Conservation (phyloP, 306 rosid species). For the Dryas alaskensis region DNA sequence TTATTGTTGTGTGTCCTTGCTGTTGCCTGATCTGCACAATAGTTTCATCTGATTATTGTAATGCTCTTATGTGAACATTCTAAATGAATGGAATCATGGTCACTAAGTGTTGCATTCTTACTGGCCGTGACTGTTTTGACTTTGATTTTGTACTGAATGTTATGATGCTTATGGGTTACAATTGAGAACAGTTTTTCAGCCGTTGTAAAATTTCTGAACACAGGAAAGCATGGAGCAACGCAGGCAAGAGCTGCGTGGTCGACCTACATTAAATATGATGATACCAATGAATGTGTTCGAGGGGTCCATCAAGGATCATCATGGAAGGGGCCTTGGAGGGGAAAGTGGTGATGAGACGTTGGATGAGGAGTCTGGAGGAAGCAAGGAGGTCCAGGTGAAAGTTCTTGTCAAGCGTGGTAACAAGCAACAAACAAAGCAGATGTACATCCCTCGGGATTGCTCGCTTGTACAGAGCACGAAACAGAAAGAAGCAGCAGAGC, state of each 20-base stretch:
- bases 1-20: constrained; percentile 14
- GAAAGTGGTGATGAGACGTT: constrained; percentile 88
- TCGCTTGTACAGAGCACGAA: constrained; percentile 94
- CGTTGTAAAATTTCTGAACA: constrained; percentile 25
- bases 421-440: constrained; percentile 95
- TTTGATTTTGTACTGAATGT: neutral
- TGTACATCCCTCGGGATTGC: constrained; percentile 87
- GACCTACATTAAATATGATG: constrained; percentile 92
- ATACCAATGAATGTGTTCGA: constrained; percentile 93
- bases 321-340: constrained; percentile 70
- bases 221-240: constrained; percentile 99
- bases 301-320: constrained; percentile 86
- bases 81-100: neutral
- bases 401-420: constrained; percentile 99
- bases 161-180: constrained; percentile 9
- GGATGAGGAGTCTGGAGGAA: constrained; percentile 72
- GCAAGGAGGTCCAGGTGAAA: constrained; percentile 86
- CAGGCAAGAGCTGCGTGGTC: constrained; percentile 78
- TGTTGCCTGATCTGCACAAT: constrained; percentile 17
- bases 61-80: neutral
- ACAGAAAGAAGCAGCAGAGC: constrained; percentile 98
- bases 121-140: neutral
- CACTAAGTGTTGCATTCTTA: neutral
- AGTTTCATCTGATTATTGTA: neutral
- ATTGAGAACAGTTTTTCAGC: constrained; percentile 12